A percentile compares a stretch with the other conserved stretches of the same genome.
Conservation (phyloP, 352 stramenopile genomes). For the Phytophthora sp. region DNA sequence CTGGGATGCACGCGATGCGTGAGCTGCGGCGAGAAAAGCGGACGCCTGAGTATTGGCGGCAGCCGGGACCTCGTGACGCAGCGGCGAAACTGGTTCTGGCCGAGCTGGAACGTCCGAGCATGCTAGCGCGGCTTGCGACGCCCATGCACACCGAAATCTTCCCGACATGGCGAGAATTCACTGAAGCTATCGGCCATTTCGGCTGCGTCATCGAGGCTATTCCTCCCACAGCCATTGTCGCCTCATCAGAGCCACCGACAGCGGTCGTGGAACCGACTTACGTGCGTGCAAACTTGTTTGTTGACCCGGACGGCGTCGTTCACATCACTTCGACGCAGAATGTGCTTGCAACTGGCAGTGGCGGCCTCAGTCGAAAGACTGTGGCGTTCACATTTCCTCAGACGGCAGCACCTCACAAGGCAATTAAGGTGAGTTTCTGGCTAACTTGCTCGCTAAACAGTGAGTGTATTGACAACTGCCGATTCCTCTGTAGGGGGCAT, state of each 20-base stretch:
- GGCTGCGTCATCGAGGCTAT: slow-evolving; percentile 86
- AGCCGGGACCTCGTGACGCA: slow-evolving; percentile 68
- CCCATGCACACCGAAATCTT: slow-evolving; percentile 59
- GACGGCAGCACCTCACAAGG: slow-evolving; percentile 71
- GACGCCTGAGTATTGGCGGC: slow-evolving; percentile 71
- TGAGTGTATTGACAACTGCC: neutral
- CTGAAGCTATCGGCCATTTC: slow-evolving; percentile 59
- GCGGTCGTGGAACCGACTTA: slow-evolving; percentile 35
- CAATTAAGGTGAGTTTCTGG: slow-evolving; percentile 50
- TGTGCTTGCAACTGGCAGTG: slow-evolving; percentile 38
- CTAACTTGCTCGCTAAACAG: neutral
- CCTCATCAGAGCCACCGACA: neutral
- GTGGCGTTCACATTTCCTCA: slow-evolving; percentile 83
- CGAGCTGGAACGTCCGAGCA: slow-evolving; percentile 60
- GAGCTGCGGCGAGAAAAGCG: slow-evolving; percentile 69
- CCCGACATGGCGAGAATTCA: slow-evolving; percentile 66
- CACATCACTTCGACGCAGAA: slow-evolving; percentile 79
- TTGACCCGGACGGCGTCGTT: slow-evolving; percentile 71
- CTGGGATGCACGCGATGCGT: slow-evolving; percentile 58
- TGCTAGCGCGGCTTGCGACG: slow-evolving; percentile 32
- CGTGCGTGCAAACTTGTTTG: slow-evolving; percentile 80
- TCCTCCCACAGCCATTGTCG: slow-evolving; percentile 29
- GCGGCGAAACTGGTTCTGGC: slow-evolving; percentile 57
- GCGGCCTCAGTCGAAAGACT: slow-evolving; percentile 39
- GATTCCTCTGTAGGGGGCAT: slow-evolving; percentile 26